phyloP scores from a whole-genome alignment of 176 grass and related monocot genomes.

The Zea luxurians region DNA sequence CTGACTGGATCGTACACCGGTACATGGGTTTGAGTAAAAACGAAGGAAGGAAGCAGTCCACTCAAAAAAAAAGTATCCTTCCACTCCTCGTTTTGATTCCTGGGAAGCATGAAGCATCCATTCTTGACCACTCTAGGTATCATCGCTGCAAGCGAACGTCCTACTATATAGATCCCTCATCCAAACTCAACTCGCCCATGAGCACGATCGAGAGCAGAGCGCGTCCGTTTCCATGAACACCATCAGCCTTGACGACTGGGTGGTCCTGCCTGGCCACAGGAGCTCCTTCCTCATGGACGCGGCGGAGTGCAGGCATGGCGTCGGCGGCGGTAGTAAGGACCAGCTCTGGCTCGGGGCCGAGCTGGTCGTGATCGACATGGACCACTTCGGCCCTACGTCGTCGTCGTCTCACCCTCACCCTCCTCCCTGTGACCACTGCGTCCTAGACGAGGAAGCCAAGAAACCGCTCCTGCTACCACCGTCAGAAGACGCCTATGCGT shows the following conservation, averaged over 20 bases:
- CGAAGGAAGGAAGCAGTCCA: constrained; percentile 26
- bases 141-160: constrained; percentile 29
- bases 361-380: constrained; percentile 57
- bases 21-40: constrained; percentile 15
- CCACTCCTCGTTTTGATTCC: constrained; percentile 24
- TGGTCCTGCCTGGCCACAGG: constrained; percentile 60
- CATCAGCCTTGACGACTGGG: constrained; percentile 84
- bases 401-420: constrained; percentile 18
- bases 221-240: constrained; percentile 27
- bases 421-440: constrained; percentile 20
- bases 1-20: neutral
- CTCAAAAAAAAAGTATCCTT: constrained; percentile 46
- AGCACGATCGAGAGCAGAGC: constrained; percentile 27
- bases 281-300: constrained; percentile 44
- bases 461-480: neutral
- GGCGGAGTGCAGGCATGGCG: constrained; percentile 30
- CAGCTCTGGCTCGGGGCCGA: constrained; percentile 36
- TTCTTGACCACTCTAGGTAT: constrained; percentile 34
- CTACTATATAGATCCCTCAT: constrained; percentile 22
- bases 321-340: constrained; percentile 33
- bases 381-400: constrained; percentile 46
- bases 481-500: neutral
- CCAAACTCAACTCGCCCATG: neutral
- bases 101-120: constrained; percentile 10
- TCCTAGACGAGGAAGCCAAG: constrained; percentile 15